Evolutionary conservation across 139 green algal genomes (phyloP).

Genomic region (Ettlia oleoabundans): DNA sequence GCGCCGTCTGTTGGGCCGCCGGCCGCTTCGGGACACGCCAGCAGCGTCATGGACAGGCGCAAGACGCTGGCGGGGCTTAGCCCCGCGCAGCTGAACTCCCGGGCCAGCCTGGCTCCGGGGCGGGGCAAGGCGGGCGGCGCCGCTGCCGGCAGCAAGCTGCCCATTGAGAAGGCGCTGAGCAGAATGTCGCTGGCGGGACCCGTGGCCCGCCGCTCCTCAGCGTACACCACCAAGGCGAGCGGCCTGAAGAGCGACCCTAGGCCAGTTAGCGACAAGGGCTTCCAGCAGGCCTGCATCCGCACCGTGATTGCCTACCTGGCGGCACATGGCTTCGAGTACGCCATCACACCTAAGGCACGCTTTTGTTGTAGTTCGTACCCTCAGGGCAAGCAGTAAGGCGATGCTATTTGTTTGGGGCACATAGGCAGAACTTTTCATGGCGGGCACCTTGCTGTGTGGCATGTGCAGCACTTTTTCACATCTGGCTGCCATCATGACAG

Average conservation of each 20-base stretch:
- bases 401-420: too few species aligned
- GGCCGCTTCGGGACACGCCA: neutral
- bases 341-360: conserved; percentile 75
- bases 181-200: conserved; percentile 58
- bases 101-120: conserved; percentile 45
- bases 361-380: too few species aligned
- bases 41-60: conserved; percentile 60
- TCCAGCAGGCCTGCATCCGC: conserved; percentile 71
- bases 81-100: conserved; percentile 61
- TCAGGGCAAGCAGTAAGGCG: too few species aligned
- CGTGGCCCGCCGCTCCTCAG: conserved; percentile 56
- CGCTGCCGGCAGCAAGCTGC: conserved; percentile 24
- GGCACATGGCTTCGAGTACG: conserved; percentile 80
- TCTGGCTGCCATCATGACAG: too few species aligned
- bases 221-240: conserved; percentile 58
- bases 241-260: conserved; percentile 77
- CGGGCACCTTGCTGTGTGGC: too few species aligned
- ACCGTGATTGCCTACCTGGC: conserved; percentile 86
- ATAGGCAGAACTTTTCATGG: too few species aligned
- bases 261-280: conserved; percentile 80
- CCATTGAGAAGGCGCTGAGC: conserved; percentile 32
- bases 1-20: neutral
- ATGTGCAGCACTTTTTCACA: too few species aligned
- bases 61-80: conserved; percentile 77
- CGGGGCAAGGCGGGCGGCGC: conserved; percentile 33